These are phyloP conservation scores for Wallacemonas sp. DNA, from an alignment of 208 protist genomes.

Conservation along the genomic window DNA sequence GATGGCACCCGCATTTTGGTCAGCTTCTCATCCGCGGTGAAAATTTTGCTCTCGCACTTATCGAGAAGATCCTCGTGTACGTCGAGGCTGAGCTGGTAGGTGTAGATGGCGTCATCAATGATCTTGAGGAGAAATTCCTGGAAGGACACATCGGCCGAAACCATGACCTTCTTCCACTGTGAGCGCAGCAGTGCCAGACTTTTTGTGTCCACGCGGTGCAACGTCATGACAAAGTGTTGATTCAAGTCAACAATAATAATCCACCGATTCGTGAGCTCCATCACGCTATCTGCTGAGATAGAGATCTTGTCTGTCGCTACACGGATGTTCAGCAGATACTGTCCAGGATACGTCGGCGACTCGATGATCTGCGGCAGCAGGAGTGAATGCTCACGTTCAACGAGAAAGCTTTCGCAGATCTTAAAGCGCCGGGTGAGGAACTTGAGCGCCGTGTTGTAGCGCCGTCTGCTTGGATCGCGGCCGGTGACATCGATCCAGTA, in stretches of 20 bases:
- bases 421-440: slow-evolving; percentile 68
- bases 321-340: slow-evolving; percentile 83
- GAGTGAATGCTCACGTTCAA: slow-evolving; percentile 75
- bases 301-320: slow-evolving; percentile 78
- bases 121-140: slow-evolving; percentile 86
- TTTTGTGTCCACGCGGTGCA: slow-evolving; percentile 76
- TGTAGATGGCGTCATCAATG: slow-evolving; percentile 78
- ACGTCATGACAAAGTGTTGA: slow-evolving; percentile 76
- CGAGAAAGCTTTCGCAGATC: slow-evolving; percentile 76
- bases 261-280: slow-evolving; percentile 86
- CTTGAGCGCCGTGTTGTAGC: slow-evolving; percentile 67
- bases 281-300: slow-evolving; percentile 67
- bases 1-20: background rate
- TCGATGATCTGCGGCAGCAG: slow-evolving; percentile 77
- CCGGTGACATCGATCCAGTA: slow-evolving; percentile 87
- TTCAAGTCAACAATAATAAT: slow-evolving; percentile 82
- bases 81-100: slow-evolving; percentile 75
- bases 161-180: slow-evolving; percentile 69
- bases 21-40: slow-evolving; percentile 19
- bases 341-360: slow-evolving; percentile 62
- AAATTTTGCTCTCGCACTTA: slow-evolving; percentile 80
- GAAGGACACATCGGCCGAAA: slow-evolving; percentile 67
- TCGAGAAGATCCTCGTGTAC: slow-evolving; percentile 78
- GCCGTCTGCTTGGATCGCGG: slow-evolving; percentile 47
- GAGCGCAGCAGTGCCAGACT: slow-evolving; percentile 69